Percentiles rank a stretch among this genome's conserved stretches.
phyloP scores from a whole-genome alignment of 2,329 filamentous ascomycete species.

The Proliferodiscus dingleyae region DNA sequence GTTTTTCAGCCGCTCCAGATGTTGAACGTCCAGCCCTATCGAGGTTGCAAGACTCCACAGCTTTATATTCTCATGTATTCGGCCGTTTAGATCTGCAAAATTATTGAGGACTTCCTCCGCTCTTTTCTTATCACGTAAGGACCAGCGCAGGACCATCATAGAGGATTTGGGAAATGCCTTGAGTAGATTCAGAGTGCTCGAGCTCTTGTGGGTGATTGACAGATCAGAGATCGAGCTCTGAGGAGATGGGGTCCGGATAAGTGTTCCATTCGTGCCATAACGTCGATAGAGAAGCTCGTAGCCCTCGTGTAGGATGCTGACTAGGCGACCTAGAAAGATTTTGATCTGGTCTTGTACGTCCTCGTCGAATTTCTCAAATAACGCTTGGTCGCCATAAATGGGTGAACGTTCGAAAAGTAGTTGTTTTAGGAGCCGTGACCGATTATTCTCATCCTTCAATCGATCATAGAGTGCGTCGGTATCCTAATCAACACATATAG shows the following conservation, averaged over 20 bases:
- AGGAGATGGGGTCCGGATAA: neutral
- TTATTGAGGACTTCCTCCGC: conserved; percentile 2
- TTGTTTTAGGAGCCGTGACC: neutral
- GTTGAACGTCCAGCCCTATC: conserved; percentile 2
- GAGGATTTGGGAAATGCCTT: neutral
- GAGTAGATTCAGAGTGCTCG: neutral
- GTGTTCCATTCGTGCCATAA: conserved; percentile 1
- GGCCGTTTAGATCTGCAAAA: conserved; percentile 2
- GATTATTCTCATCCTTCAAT: neutral
- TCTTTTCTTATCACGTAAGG: conserved; percentile 5
- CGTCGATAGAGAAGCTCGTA: conserved; percentile 1
- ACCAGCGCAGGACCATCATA: conserved; percentile 2
- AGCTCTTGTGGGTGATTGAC: neutral
- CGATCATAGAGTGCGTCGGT: neutral
- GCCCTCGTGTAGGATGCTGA: conserved; percentile 1
- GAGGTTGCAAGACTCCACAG: neutral
- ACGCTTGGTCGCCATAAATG: neutral
- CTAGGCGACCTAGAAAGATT: neutral
- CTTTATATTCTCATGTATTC: conserved; percentile 4
- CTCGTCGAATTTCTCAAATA: conserved; percentile 7
- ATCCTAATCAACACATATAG: neutral
- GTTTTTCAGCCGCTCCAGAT: conserved; percentile 2
- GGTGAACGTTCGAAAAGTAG: conserved; percentile 1
- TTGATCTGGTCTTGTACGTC: conserved; percentile 6
- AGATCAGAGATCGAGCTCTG: neutral